These are phyloP conservation scores for Otatea glauca DNA, from an alignment of 176 grass and related monocot genomes.

Conservation along the genomic window DNA sequence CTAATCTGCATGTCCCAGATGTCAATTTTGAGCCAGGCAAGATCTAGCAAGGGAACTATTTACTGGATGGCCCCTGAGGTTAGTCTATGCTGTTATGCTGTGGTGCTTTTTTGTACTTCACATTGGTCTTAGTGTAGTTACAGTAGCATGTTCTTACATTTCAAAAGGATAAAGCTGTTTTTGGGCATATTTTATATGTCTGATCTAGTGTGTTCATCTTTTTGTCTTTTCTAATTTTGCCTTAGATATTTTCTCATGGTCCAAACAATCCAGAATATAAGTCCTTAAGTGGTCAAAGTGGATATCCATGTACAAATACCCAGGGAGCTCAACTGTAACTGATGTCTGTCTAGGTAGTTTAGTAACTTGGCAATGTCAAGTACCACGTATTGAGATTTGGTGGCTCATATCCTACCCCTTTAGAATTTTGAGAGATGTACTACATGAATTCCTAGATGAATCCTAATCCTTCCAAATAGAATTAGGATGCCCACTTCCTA, in stretches of 20 bases:
- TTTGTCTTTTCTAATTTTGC: neutral
- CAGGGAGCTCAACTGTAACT: neutral
- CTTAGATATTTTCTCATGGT: neutral
- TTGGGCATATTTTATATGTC: neutral
- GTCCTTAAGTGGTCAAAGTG: neutral
- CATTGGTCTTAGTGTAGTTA: neutral
- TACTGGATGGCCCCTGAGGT: conserved; percentile 99
- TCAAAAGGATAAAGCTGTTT: neutral
- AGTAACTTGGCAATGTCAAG: no score
- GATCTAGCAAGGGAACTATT: conserved; percentile 92
- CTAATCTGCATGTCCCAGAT: conserved; percentile 52
- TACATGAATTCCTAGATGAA: no score
- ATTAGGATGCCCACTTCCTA: no score
- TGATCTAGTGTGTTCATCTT: neutral
- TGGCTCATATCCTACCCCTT: no score
- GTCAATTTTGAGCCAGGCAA: conserved; percentile 68
- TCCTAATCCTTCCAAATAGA: no score
- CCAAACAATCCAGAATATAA: neutral
- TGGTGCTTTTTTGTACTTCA: conserved; percentile 13
- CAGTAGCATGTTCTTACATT: neutral
- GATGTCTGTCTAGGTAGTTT: no score
- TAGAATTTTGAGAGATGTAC: no score
- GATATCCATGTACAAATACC: neutral
- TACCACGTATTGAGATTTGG: no score
- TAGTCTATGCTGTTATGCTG: conserved; percentile 29